Conservation (phyloP, 257 asterid genomes). For the Haberlea rhodopensis region DNA sequence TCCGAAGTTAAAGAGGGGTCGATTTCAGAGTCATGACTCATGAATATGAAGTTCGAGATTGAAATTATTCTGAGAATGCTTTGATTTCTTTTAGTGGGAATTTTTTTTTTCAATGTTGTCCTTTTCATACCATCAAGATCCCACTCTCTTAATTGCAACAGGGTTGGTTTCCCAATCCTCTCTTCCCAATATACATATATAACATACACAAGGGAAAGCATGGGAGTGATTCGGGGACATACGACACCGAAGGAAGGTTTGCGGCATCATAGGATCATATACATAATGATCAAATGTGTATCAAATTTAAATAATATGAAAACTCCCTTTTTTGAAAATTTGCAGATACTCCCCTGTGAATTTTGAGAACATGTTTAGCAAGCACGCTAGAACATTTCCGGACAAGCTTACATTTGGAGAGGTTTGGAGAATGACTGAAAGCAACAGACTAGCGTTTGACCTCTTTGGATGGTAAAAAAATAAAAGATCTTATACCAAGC, state of each 20-base stretch:
- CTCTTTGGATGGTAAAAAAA: conserved; percentile 60
- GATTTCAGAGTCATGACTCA: neutral
- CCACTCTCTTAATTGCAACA: no score
- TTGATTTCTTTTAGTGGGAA: neutral
- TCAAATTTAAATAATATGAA: neutral
- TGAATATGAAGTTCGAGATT: no score
- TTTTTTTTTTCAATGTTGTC: no score
- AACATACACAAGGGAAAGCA: conserved; percentile 80
- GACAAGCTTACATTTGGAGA: conserved; percentile 73
- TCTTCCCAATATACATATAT: conserved; percentile 63
- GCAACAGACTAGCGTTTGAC: conserved; percentile 56
- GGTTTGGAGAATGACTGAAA: conserved; percentile 74
- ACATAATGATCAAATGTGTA: neutral
- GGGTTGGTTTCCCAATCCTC: conserved; percentile 81
- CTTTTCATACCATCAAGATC: no score
- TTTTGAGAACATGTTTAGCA: conserved; percentile 83
- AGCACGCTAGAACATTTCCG: conserved; percentile 51
- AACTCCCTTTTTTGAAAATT: neutral
- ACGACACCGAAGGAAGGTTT: conserved; percentile 83
- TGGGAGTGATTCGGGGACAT: conserved; percentile 74
- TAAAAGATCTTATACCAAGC: neutral
- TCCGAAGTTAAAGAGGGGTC: no score
- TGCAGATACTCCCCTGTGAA: conserved; percentile 56
- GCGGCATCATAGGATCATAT: neutral
- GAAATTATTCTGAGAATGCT: neutral